Evolutionary conservation across 1,284 basidiomycete genomes (phyloP), one percentile per base, ranked within the genome.

Genomic region (Rhodotorula glutinis): DNA sequence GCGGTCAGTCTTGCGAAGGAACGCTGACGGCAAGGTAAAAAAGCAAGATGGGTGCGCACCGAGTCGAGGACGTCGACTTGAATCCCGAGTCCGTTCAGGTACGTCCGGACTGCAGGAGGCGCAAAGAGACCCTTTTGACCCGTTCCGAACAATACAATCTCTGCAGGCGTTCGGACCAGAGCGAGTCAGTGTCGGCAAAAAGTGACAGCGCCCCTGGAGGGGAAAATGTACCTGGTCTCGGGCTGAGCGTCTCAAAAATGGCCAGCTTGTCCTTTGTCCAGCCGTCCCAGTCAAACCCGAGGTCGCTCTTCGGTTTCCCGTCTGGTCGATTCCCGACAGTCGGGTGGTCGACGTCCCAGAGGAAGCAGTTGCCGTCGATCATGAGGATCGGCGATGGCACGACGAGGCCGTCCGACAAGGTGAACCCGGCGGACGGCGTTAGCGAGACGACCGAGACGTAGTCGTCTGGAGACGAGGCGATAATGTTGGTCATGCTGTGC

Each of bases 11-110:
- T 46, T 25, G 46, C 46, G 29, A 44, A 25, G 43, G 54, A 56
- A 33, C 5, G 47, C 16, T 4, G 25, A 29, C 27, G 25, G n/a
- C n/a, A 68, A 62, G 53, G 53, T 62, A 58, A 25, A 29, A 16
- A 11, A 57, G 53, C 57, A 53, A 38, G 51, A 41, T 41, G 9
- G n/a, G 49, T 13, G 83, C 87, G 67, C 76, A 94, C 94, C 56
- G 92, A 92, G 77, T 93, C 91, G 87, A 95, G 92, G n/a, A 92
- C 83, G 73, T 98, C 95, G 55, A 94, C 80, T 76, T 93, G 91
- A 67, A 97, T 90, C 10, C 94, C 94, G 47, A 92, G 78, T 49
- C 84, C 81, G 68, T 84, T 89, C 54, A 97, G 76, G 78, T 92
- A 86, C 52, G 85, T 81, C 25, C 87, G 82, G 29, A 97, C 78